Evolutionary conservation across 108 stramenopile species (phyloP), one percentile per base, ranked within the genome.

Genomic region (Nitzschia sp.): DNA sequence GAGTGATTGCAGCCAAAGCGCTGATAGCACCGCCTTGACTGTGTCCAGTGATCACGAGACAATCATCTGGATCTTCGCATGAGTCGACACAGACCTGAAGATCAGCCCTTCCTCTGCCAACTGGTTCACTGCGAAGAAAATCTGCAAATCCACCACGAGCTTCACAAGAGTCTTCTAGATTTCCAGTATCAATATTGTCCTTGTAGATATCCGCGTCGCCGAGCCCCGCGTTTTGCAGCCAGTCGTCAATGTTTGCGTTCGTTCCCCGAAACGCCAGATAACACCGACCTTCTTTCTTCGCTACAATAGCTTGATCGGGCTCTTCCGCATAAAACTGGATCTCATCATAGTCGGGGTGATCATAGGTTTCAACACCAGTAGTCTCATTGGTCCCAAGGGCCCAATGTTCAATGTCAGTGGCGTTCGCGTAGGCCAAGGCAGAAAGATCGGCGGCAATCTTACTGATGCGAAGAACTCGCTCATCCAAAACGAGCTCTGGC

Each of bases 211-310:
- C 1, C n/a, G 28, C 28, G 21, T 2, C 3, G 31, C 57, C 57
- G n/a, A 58, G 34, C 8, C 28, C 57, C 1, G 28, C 32, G 30
- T 58, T 58, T 32, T 58, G 57, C 29, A 58, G 1, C 57, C 57
- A 58, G 29, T 58, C 57, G 3, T 34, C 57, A 29, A 58, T 17
- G 28, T 30, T 27, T 2, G 6, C 11, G 33, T 17, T 58, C 2
- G 57, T 58, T 1, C 57, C 57, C 31, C 57, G 57, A 21, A 58
- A 58, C 2, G 57, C 28, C 57, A 58, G 9, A 32, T 58, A 58
- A 32, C 57, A 62, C n/a, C 44, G 41, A 2, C 64, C 64, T 8
- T 50, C 64, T 32, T 65, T 65, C 1, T 50, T 21, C 27, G 64
- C 47, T 0, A 65, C 29, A 17, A 65, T 27, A 2, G 50, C 47